phyloP scores from a whole-genome alignment of 192 early-diverging fungal species.

The Geranomyces variabilis region DNA sequence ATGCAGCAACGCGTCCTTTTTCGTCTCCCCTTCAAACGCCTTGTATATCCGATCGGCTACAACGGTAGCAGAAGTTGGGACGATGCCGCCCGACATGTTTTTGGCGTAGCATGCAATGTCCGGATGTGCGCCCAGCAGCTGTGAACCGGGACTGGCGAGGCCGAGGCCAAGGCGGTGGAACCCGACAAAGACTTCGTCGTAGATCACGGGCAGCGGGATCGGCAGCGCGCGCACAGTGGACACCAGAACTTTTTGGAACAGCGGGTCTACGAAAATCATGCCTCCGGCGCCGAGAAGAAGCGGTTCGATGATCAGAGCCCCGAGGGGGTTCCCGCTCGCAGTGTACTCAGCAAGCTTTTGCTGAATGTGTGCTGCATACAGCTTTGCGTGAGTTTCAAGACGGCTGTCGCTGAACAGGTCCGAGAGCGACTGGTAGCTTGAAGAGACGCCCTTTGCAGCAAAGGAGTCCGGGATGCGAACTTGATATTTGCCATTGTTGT shows the following conservation, averaged over 20 bases:
- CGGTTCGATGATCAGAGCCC: slow-evolving; percentile 75
- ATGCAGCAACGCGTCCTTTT: slow-evolving; percentile 74
- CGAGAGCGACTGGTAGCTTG: slow-evolving; percentile 8
- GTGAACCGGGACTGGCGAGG: slow-evolving; percentile 50
- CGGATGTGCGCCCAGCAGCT: slow-evolving; percentile 65
- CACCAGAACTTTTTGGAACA: slow-evolving; percentile 72
- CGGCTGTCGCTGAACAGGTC: slow-evolving; percentile 18
- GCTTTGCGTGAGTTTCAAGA: slow-evolving; percentile 2
- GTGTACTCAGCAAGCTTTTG: background rate
- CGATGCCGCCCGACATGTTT: slow-evolving; percentile 72
- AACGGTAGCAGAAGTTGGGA: slow-evolving; percentile 72
- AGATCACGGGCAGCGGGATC: slow-evolving; percentile 64
- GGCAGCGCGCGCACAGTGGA: slow-evolving; percentile 26
- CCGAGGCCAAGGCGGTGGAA: slow-evolving; percentile 65
- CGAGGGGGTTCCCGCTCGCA: slow-evolving; percentile 10
- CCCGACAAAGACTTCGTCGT: slow-evolving; percentile 83
- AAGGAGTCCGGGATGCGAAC: slow-evolving; percentile 29
- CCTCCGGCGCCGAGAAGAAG: slow-evolving; percentile 82
- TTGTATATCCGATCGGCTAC: slow-evolving; percentile 67
- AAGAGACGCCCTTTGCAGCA: background rate
- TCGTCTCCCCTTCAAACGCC: slow-evolving; percentile 63
- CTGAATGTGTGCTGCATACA: slow-evolving; percentile 33
- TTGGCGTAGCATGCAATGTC: slow-evolving; percentile 82
- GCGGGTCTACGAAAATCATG: slow-evolving; percentile 80
- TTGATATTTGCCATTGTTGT: slow-evolving; percentile 34